A percentile compares a stretch with the other conserved stretches of the same genome.
Evolutionary conservation across 2,329 filamentous ascomycete genomes (phyloP).

Genomic region (Penicillium sp.): DNA sequence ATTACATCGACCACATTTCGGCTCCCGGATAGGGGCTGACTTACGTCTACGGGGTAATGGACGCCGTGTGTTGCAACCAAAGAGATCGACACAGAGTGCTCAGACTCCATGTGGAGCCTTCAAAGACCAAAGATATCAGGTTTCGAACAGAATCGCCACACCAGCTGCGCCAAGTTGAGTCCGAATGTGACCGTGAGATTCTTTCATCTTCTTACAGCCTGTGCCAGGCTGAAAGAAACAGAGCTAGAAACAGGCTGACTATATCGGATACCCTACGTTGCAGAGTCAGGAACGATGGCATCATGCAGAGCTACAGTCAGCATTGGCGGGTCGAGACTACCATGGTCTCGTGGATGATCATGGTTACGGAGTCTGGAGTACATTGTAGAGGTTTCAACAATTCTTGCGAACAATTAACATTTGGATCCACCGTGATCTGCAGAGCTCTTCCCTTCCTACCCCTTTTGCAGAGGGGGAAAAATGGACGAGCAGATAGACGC

Average conservation of each 20-base stretch:
- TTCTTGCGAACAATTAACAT: constrained; percentile 10
- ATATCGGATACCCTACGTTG: not conserved
- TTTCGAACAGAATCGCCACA: not conserved
- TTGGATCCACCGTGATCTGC: constrained; percentile 8
- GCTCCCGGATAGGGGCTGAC: not conserved
- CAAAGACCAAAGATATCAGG: not conserved
- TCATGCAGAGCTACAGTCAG: constrained; percentile 8
- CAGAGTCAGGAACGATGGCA: not conserved
- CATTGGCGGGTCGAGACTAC: not conserved
- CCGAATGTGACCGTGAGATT: constrained; percentile 7
- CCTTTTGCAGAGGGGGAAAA: not conserved
- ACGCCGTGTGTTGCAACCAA: not conserved
- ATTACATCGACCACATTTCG: not conserved
- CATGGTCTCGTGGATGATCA: not conserved
- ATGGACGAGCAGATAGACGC: not conserved
- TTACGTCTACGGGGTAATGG: not conserved
- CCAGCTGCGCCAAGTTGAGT: not conserved
- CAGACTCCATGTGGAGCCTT: constrained; percentile 7
- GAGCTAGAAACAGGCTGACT: not conserved
- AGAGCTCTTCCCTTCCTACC: not conserved
- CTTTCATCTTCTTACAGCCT: constrained; percentile 7
- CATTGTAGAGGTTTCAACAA: not conserved
- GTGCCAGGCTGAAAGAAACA: constrained; percentile 13
- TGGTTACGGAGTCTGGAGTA: not conserved
- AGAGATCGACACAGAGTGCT: constrained; percentile 8